Percentiles rank a stretch among this genome's conserved stretches.
phyloP scores from a whole-genome alignment of 2,329 filamentous ascomycete species.

The Aspergillus calidoustus region DNA sequence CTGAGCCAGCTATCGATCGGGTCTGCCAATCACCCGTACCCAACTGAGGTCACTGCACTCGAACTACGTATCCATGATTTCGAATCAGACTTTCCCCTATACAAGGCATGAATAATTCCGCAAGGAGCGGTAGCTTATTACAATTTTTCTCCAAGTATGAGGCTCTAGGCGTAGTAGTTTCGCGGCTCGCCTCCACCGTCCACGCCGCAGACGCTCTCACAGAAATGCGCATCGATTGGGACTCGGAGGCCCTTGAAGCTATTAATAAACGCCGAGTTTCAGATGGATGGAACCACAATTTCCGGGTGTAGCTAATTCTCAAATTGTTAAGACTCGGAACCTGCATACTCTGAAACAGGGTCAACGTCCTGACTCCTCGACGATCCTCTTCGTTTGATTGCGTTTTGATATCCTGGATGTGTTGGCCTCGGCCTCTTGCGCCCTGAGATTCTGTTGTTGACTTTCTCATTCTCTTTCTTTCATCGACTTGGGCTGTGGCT shows the following conservation, averaged over 20 bases:
- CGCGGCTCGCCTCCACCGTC: too few species aligned
- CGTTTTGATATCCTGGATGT: not conserved
- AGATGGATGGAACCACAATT: constrained; percentile 9
- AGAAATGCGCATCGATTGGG: too few species aligned
- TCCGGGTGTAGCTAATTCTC: not conserved
- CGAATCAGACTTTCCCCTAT: not conserved
- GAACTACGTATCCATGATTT: not conserved
- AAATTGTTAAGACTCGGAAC: constrained; percentile 6
- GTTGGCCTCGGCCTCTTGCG: constrained; percentile 4
- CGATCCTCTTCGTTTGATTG: not conserved
- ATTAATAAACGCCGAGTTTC: not conserved
- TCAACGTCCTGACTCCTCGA: constrained; percentile 12
- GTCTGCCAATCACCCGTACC: not conserved
- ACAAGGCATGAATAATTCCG: too few species aligned
- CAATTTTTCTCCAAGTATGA: too few species aligned
- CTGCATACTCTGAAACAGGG: constrained; percentile 22
- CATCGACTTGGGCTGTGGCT: not conserved
- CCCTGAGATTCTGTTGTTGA: not conserved
- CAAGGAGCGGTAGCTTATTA: too few species aligned
- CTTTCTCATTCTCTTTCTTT: constrained; percentile 9
- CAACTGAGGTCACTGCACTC: too few species aligned
- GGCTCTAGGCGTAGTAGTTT: too few species aligned
- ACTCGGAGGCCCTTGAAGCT: not conserved
- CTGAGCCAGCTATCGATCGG: not conserved
- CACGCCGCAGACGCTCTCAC: too few species aligned